phyloP scores from a whole-genome alignment of 768 basidiomycete species.

The Suillus alpinus region DNA sequence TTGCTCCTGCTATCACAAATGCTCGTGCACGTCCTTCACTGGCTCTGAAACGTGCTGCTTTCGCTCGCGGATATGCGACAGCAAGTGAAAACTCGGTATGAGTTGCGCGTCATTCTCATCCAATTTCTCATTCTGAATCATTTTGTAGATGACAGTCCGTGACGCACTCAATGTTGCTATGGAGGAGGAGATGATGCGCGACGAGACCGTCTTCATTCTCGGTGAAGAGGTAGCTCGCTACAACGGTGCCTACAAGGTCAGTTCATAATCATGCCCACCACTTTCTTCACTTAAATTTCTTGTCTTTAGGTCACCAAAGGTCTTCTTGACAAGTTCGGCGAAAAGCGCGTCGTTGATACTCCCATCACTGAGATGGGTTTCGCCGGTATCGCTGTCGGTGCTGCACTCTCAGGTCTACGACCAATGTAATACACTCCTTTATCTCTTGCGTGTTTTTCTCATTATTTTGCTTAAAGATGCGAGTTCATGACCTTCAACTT shows the following conservation, averaged over 20 bases:
- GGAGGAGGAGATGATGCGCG: slow-evolving; percentile 99
- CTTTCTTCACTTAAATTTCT: slow-evolving; percentile 12
- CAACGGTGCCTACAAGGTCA: slow-evolving; percentile 94
- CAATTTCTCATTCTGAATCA: slow-evolving; percentile 17
- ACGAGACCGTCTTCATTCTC: slow-evolving; percentile 91
- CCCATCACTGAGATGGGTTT: slow-evolving; percentile 99
- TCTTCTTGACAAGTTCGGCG: slow-evolving; percentile 97
- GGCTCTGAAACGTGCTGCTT: slow-evolving; percentile 39
- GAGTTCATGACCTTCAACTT: slow-evolving; percentile 99
- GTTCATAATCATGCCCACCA: slow-evolving; percentile 8
- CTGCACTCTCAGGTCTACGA: slow-evolving; percentile 90
- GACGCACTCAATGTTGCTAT: slow-evolving; percentile 97
- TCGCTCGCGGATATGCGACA: slow-evolving; percentile 64
- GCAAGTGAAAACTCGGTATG: slow-evolving; percentile 49
- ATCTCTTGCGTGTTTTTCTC: slow-evolving; percentile 5
- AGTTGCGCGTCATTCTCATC: slow-evolving; percentile 33
- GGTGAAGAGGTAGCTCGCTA: slow-evolving; percentile 99
- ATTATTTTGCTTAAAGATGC: slow-evolving; percentile 52
- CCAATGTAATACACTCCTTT: slow-evolving; percentile 62
- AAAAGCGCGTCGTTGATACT: slow-evolving; percentile 96
- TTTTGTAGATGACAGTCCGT: slow-evolving; percentile 87
- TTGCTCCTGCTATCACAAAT: slow-evolving; percentile 47
- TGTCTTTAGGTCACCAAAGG: slow-evolving; percentile 87
- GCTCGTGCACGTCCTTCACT: slow-evolving; percentile 43
- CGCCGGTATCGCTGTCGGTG: slow-evolving; percentile 92